These are phyloP conservation scores for Camillea tinctor DNA, from an alignment of 2,329 filamentous ascomycete species.

Conservation along the genomic window DNA sequence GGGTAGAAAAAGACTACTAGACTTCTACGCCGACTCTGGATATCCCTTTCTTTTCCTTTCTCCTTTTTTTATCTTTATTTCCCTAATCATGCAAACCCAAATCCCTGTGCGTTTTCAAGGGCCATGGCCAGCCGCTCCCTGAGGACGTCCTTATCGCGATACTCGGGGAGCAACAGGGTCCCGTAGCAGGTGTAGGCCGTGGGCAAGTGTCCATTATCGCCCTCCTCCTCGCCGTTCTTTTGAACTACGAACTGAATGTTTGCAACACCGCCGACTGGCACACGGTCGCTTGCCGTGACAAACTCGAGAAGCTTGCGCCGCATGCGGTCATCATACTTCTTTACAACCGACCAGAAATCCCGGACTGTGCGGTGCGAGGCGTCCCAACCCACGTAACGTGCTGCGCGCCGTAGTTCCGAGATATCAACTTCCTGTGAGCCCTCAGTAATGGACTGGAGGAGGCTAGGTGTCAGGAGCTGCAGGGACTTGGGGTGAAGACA, in stretches of 20 bases:
- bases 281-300: conserved; percentile 86
- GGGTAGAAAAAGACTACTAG: too few relatives aligned
- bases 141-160: conserved; percentile 68
- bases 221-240: conserved; percentile 65
- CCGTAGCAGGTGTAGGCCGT: conserved; percentile 94
- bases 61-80: too few relatives aligned
- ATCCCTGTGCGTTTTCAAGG: conserved; percentile 83
- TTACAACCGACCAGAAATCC: conserved; percentile 83
- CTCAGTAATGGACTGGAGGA: conserved; percentile 78
- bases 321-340: conserved; percentile 64
- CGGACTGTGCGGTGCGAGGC: conserved; percentile 65
- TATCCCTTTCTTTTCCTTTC: too few relatives aligned
- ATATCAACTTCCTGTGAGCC: conserved; percentile 81
- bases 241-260: conserved; percentile 84
- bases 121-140: conserved; percentile 77
- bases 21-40: not conserved
- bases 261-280: conserved; percentile 82
- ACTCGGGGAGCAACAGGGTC: conserved; percentile 81
- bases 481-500: conserved; percentile 72
- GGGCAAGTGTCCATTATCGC: conserved; percentile 61
- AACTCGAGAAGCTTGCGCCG: conserved; percentile 82
- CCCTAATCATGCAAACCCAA: conserved; percentile 67
- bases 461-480: conserved; percentile 65
- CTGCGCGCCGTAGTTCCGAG: conserved; percentile 64
- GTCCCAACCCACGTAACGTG: conserved; percentile 81